A percentile compares a stretch with the other conserved stretches of the same genome.
phyloP scores from a whole-genome alignment of 192 early-diverging fungal species.

The Umbelopsis isabellina region DNA sequence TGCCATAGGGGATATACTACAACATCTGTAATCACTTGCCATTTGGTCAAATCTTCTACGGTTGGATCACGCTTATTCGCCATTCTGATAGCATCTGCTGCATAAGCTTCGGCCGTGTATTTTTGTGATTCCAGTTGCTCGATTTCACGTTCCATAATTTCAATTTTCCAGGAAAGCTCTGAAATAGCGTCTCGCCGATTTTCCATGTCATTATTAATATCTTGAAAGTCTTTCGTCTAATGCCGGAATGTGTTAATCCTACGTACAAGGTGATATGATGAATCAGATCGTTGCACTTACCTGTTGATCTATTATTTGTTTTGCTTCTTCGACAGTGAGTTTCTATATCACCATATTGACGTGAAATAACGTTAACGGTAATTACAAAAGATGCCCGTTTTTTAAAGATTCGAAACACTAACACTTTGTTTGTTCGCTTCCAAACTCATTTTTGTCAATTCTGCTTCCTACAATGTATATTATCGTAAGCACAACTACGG shows the following conservation, averaged over 20 bases:
- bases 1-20: too few relatives aligned
- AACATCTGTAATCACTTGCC: neutral
- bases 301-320: slow-evolving; percentile 16
- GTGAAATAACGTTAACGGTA: too few relatives aligned
- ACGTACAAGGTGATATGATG: neutral
- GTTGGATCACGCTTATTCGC: slow-evolving; percentile 8
- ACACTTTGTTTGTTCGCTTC: slow-evolving; percentile 26
- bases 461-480: neutral
- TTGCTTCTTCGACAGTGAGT: slow-evolving; percentile 24
- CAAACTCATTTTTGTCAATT: slow-evolving; percentile 15
- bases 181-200: slow-evolving; percentile 17
- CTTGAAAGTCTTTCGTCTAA: neutral
- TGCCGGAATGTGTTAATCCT: neutral
- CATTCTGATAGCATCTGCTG: slow-evolving; percentile 12
- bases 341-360: slow-evolving; percentile 1
- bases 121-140: neutral
- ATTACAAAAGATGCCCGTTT: too few relatives aligned
- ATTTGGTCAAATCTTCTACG: slow-evolving; percentile 11
- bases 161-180: slow-evolving; percentile 18
- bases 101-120: slow-evolving; percentile 18
- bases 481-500: neutral
- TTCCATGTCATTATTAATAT: slow-evolving; percentile 23
- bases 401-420: neutral
- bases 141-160: slow-evolving; percentile 19
- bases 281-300: neutral